Conservation (phyloP, 2,329 filamentous ascomycete species). For the Sporothrix curviconia region DNA sequence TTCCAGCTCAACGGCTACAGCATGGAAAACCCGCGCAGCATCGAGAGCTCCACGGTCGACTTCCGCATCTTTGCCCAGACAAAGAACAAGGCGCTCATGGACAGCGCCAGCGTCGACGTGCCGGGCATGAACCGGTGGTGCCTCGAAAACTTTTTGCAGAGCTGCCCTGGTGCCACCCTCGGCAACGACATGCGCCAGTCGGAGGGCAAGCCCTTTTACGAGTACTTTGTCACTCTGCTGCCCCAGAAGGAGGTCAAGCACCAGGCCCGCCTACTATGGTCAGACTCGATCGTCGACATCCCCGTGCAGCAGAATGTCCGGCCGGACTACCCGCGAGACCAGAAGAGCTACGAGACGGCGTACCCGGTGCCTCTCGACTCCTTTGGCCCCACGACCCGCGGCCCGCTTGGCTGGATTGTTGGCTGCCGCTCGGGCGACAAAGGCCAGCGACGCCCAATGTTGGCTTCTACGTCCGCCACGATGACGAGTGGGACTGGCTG, state of each 20-base stretch:
- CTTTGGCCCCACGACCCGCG: slow-evolving; percentile 19
- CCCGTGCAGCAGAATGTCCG: slow-evolving; percentile 20
- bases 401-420: slow-evolving; percentile 27
- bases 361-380: slow-evolving; percentile 14
- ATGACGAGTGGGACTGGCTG: slow-evolving; percentile 41
- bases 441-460: slow-evolving; percentile 37
- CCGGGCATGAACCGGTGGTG: slow-evolving; percentile 15
- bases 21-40: slow-evolving; percentile 23
- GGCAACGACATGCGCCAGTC: slow-evolving; percentile 20
- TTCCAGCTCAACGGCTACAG: slow-evolving; percentile 22
- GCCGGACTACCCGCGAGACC: slow-evolving; percentile 17
- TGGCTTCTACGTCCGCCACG: slow-evolving; percentile 38
- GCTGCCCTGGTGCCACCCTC: slow-evolving; percentile 20
- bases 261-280: slow-evolving; percentile 17
- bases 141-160: slow-evolving; percentile 22
- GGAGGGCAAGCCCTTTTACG: slow-evolving; percentile 19
- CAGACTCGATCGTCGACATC: slow-evolving; percentile 11
- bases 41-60: slow-evolving; percentile 29
- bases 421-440: slow-evolving; percentile 37
- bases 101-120: no score
- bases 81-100: no score
- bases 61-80: slow-evolving; percentile 35
- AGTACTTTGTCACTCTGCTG: slow-evolving; percentile 21
- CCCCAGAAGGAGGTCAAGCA: slow-evolving; percentile 21
- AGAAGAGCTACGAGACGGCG: slow-evolving; percentile 16